These are phyloP conservation scores for Fusarium sp. DNA, from an alignment of 2,329 filamentous ascomycete genomes.

Conservation along the genomic window DNA sequence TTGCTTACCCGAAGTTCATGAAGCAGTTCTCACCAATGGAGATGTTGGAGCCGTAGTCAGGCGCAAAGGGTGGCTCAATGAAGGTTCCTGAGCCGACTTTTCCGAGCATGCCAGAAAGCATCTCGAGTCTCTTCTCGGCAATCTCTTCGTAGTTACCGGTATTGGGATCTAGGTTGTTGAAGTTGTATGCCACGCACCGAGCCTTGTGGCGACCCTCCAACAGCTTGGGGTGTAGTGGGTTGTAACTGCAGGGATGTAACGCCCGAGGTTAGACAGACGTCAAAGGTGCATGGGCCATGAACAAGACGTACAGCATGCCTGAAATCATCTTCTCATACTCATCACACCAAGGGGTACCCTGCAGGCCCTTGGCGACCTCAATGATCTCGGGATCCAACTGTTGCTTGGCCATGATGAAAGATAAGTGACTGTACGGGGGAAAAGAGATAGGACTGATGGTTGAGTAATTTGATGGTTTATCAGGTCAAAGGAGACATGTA, in stretches of 20 bases:
- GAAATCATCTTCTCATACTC: conserved; percentile 44
- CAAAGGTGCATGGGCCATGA: background rate
- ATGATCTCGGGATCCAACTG: conserved; percentile 33
- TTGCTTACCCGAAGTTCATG: conserved; percentile 58
- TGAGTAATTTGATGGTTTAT: background rate
- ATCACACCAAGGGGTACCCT: conserved; percentile 36
- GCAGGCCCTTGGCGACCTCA: conserved; percentile 34
- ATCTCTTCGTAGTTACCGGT: conserved; percentile 20
- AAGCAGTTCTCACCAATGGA: conserved; percentile 72
- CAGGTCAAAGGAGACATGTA: background rate
- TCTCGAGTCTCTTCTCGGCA: background rate
- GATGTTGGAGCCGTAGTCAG: conserved; percentile 76
- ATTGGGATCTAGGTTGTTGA: conserved; percentile 40
- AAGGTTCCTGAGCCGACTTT: conserved; percentile 53
- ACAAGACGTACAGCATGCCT: conserved; percentile 36
- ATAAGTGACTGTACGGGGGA: background rate
- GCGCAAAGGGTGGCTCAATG: conserved; percentile 69
- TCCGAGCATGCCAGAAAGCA: conserved; percentile 32
- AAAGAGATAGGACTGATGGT: background rate
- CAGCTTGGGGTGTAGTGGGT: conserved; percentile 25
- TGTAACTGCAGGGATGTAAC: conserved; percentile 25
- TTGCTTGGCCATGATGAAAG: conserved; percentile 31
- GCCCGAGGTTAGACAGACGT: background rate
- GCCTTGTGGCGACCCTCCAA: conserved; percentile 37
- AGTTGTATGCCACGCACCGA: conserved; percentile 33